A percentile compares a stretch with the other conserved stretches of the same genome.
These are phyloP conservation scores for Citrus hindsii DNA, from an alignment of 345 rosid genomes.

Conservation along the genomic window DNA sequence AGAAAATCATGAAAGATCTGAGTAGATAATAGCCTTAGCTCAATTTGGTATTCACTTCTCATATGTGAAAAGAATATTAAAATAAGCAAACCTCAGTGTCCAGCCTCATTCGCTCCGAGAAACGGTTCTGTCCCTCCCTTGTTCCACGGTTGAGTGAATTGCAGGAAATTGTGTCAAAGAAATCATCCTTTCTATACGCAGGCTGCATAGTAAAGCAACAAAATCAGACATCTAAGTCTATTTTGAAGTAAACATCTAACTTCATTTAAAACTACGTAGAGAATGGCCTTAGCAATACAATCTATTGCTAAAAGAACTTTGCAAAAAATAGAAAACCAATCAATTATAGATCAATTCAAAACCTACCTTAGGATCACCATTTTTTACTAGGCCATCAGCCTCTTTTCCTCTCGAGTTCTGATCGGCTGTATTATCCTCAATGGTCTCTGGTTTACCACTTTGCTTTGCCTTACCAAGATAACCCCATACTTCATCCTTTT, in stretches of 20 bases:
- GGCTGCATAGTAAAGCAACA: conserved; percentile 27
- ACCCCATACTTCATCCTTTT: conserved; percentile 68
- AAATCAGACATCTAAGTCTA: neutral
- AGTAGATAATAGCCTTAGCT: neutral
- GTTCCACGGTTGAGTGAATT: conserved; percentile 27
- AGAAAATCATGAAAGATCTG: neutral
- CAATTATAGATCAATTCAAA: neutral
- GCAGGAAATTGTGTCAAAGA: conserved; percentile 46
- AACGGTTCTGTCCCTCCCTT: conserved; percentile 27
- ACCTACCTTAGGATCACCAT: conserved; percentile 22
- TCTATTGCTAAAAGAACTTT: neutral
- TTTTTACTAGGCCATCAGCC: neutral
- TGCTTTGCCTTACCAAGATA: conserved; percentile 45
- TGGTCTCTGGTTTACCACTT: conserved; percentile 8
- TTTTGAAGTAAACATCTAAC: neutral
- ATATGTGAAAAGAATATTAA: neutral
- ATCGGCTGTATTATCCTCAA: conserved; percentile 10
- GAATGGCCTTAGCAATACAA: neutral
- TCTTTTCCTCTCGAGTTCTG: conserved; percentile 7
- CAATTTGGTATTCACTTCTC: neutral
- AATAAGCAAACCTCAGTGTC: conserved; percentile 36
- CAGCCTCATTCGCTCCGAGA: conserved; percentile 37
- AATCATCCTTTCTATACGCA: conserved; percentile 45
- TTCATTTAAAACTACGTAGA: neutral
- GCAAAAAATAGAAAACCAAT: neutral